Base-by-base conservation (phyloP, 305 asterid species). In the Solanum hybrid region DNA sequence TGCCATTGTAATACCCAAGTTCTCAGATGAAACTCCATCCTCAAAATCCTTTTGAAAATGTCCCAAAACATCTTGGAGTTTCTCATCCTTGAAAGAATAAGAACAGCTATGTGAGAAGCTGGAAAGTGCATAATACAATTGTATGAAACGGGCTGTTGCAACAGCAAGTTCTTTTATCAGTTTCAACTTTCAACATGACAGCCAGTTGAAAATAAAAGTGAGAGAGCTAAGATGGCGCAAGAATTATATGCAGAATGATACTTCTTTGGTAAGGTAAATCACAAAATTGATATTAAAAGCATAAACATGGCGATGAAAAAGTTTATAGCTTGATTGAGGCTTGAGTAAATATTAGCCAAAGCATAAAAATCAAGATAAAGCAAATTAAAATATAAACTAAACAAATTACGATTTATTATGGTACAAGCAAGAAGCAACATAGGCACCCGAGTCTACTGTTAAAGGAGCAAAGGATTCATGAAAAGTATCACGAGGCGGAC, bases 11-110 rank as follows among this genome's bases (percentile, higher is more conserved):
- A 61, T 92, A 96, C 98, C 98, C 95, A 96, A 93, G 92, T 93
- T 96, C 92, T 96, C 98, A 76, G 97, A 95, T 13, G 98, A 94
- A 90, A 96, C 96, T 42, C 95, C 97, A 74, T 97, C 98, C 94
- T 96, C 98, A 91, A 96, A 96, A 91, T 96, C 98, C 91, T 96
- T 96, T 90, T 95, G 98, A 90, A 93, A 92, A 91, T 96, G 98
- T 57, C 98, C 98, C 93, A 96, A 91, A 76, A 94, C 95, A 89
- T 91, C 93, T 81, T 96, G 96, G 90, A 96, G 93, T 89, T 94
- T 96, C 90, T 94, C 98, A 89, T 91, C 98, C 98, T 95, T 92
- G 92, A 94, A 89, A 90, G 90, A 86, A 86, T 57, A 86, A 86
- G 51, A 86, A 33, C 34, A 61, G 24, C n/a, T 86, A 22, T 61